These are phyloP conservation scores for Spathaspora hagerdaliae DNA, from an alignment of 805 yeast genomes.

Conservation along the genomic window DNA sequence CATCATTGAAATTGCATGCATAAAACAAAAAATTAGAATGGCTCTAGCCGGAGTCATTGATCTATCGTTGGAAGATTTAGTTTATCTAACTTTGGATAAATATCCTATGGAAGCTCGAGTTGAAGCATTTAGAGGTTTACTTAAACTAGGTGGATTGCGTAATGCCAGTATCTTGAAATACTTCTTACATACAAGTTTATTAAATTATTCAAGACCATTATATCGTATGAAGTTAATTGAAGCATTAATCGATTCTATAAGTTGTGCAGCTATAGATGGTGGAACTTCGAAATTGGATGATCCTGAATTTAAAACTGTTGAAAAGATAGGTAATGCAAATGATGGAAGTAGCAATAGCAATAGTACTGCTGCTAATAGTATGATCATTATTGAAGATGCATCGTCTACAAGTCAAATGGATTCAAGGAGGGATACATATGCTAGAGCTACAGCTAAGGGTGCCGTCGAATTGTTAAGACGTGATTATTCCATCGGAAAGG, in stretches of 20 bases:
- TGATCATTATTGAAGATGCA: slow-evolving; percentile 58
- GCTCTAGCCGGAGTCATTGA: slow-evolving; percentile 51
- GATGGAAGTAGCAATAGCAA: slow-evolving; percentile 2
- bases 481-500: slow-evolving; percentile 52
- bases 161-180: slow-evolving; percentile 58
- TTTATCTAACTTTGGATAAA: slow-evolving; percentile 48
- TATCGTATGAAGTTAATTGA: slow-evolving; percentile 49
- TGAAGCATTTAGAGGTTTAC: slow-evolving; percentile 65
- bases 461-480: slow-evolving; percentile 62
- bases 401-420: slow-evolving; percentile 38
- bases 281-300: slow-evolving; percentile 57
- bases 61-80: slow-evolving; percentile 50
- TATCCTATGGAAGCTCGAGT: slow-evolving; percentile 52
- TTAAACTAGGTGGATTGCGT: slow-evolving; percentile 73
- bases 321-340: slow-evolving; percentile 19
- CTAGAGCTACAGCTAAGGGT: slow-evolving; percentile 62
- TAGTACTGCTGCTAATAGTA: slow-evolving; percentile 23
- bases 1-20: slow-evolving; percentile 50
- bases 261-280: slow-evolving; percentile 65
- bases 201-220: slow-evolving; percentile 49
- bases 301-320: slow-evolving; percentile 50
- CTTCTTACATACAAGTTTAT: slow-evolving; percentile 51
- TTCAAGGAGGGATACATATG: slow-evolving; percentile 58
- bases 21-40: slow-evolving; percentile 57
- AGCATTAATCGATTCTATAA: slow-evolving; percentile 49